A percentile compares a stretch with the other conserved stretches of the same genome.
Conservation (phyloP, 169 alveolate species). For the Plasmodium reichenowi region DNA sequence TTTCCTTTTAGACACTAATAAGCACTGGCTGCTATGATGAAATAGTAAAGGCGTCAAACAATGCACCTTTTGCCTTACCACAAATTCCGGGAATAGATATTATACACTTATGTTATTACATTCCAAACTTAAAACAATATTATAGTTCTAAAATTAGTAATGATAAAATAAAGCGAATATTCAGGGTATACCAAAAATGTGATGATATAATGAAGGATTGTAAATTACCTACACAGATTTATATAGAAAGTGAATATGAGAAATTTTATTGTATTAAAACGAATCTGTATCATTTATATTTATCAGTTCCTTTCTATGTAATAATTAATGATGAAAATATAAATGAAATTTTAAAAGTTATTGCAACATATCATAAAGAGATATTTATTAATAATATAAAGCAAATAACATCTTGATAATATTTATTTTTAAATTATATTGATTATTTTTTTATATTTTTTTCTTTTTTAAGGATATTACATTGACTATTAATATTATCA, state of each 20-base stretch:
- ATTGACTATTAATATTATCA: no score
- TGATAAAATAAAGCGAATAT: slow-evolving; percentile 44
- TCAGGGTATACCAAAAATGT: slow-evolving; percentile 73
- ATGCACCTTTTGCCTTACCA: slow-evolving; percentile 74
- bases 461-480: neutral
- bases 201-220: slow-evolving; percentile 66
- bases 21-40: slow-evolving; percentile 80
- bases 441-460: no score
- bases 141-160: slow-evolving; percentile 48
- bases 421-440: no score
- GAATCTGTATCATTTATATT: slow-evolving; percentile 60
- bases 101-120: slow-evolving; percentile 70
- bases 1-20: slow-evolving; percentile 62
- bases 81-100: slow-evolving; percentile 54
- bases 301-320: slow-evolving; percentile 70
- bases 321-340: slow-evolving; percentile 60
- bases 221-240: slow-evolving; percentile 72
- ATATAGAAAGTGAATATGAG: slow-evolving; percentile 62
- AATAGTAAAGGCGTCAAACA: slow-evolving; percentile 75
- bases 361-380: slow-evolving; percentile 64
- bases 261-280: slow-evolving; percentile 62
- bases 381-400: slow-evolving; percentile 73
- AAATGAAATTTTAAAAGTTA: slow-evolving; percentile 72
- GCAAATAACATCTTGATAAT: slow-evolving; percentile 31
- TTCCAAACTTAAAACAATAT: slow-evolving; percentile 71